Percentiles rank a stretch among this genome's conserved stretches.
These are phyloP conservation scores for Pseudodiploospora longispora DNA, from an alignment of 2,329 filamentous ascomycete species.

Conservation along the genomic window DNA sequence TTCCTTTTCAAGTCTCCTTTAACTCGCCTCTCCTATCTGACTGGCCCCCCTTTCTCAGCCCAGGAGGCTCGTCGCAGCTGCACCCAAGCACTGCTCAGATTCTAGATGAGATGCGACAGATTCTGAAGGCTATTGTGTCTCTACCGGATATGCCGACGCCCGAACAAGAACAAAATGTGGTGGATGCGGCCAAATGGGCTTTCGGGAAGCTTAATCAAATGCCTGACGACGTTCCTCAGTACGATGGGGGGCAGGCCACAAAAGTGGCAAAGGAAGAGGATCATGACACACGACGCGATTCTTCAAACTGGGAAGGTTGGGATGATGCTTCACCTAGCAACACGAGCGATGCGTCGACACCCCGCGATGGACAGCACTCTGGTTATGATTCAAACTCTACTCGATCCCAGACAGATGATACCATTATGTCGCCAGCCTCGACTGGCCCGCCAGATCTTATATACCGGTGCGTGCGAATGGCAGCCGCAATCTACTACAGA, in stretches of 20 bases:
- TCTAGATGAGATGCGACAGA: slow-evolving; percentile 42
- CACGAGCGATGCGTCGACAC: slow-evolving; percentile 2
- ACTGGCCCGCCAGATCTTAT: slow-evolving; percentile 27
- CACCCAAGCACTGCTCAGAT: slow-evolving; percentile 39
- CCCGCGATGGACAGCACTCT: slow-evolving; percentile 1
- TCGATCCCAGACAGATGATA: slow-evolving; percentile 3
- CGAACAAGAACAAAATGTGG: slow-evolving; percentile 31
- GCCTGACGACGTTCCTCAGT: slow-evolving; percentile 10
- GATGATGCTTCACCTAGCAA: slow-evolving; percentile 5
- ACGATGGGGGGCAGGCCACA: too few relatives aligned
- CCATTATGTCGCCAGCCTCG: slow-evolving; percentile 3
- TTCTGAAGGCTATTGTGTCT: slow-evolving; percentile 34
- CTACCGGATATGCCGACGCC: slow-evolving; percentile 26
- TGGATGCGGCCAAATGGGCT: slow-evolving; percentile 31
- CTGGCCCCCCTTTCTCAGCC: slow-evolving; percentile 34
- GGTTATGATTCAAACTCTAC: not conserved
- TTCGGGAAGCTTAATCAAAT: slow-evolving; percentile 28
- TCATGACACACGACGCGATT: slow-evolving; percentile 1
- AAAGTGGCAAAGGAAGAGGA: slow-evolving; percentile 1
- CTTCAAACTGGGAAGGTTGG: slow-evolving; percentile 4
- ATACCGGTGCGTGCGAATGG: slow-evolving; percentile 38
- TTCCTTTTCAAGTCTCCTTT: slow-evolving; percentile 34
- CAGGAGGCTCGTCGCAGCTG: slow-evolving; percentile 33
- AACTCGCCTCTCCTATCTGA: slow-evolving; percentile 40
- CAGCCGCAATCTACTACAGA: slow-evolving; percentile 39